These are phyloP conservation scores for Globisporangium radiosum DNA, from an alignment of 352 stramenopile species.

Conservation along the genomic window DNA sequence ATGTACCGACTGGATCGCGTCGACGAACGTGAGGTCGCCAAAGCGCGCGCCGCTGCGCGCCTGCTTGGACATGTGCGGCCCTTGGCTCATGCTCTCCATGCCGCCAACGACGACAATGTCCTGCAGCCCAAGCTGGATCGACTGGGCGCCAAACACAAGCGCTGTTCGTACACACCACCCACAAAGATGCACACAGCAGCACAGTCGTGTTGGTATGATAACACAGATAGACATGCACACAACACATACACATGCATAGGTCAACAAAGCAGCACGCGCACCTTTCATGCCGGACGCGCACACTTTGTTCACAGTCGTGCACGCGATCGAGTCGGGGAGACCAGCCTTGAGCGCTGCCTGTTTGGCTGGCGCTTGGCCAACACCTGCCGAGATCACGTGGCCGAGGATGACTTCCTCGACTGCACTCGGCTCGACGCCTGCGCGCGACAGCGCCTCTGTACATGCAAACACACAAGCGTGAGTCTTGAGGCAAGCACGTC, in stretches of 20 bases:
- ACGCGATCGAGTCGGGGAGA: constrained; percentile 78
- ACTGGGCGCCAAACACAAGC: constrained; percentile 75
- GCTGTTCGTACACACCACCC: constrained; percentile 19
- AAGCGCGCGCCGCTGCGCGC: constrained; percentile 71
- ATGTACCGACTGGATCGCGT: constrained; percentile 67
- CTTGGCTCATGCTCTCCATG: constrained; percentile 96
- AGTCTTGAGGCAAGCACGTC: too few species aligned
- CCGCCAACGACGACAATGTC: constrained; percentile 84
- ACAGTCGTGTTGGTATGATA: too few species aligned
- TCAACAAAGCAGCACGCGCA: constrained; percentile 1
- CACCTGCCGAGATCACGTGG: constrained; percentile 91
- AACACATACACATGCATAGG: neutral
- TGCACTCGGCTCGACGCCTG: constrained; percentile 31
- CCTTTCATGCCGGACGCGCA: constrained; percentile 93
- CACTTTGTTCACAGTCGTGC: constrained; percentile 98
- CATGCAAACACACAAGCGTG: neutral
- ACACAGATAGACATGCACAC: neutral
- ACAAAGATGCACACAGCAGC: neutral
- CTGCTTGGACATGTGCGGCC: constrained; percentile 86
- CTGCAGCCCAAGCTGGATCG: constrained; percentile 79
- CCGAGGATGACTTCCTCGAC: constrained; percentile 94
- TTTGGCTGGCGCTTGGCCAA: constrained; percentile 93
- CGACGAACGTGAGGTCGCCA: constrained; percentile 84
- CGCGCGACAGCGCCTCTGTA: constrained; percentile 38
- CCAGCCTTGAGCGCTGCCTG: constrained; percentile 82